Evolutionary conservation across 768 basidiomycete genomes (phyloP).

Genomic region (Lactarius trivialis): DNA sequence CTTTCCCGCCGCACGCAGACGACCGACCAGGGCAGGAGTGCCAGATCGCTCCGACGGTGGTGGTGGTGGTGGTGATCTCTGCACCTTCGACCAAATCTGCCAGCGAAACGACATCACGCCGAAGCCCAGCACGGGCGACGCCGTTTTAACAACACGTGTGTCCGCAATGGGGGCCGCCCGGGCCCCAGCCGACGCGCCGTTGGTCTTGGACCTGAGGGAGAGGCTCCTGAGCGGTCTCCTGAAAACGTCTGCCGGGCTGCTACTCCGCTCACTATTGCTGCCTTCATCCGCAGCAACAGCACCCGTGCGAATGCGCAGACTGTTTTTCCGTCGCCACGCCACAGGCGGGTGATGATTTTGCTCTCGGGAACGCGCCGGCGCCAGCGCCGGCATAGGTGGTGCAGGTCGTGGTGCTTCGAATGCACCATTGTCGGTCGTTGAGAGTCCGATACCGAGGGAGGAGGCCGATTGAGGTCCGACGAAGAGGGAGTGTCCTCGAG

Average conservation of each 20-base stretch:
- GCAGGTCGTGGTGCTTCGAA: constrained; percentile 18
- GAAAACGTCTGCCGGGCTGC: neutral
- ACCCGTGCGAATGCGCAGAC: neutral
- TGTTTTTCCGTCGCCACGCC: neutral
- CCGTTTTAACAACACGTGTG: neutral
- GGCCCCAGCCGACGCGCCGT: neutral
- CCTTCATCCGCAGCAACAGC: neutral
- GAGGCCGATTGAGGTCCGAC: neutral
- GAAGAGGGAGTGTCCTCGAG: neutral
- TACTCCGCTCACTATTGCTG: neutral
- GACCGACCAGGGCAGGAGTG: neutral
- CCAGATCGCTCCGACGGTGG: neutral
- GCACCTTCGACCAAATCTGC: constrained; percentile 6
- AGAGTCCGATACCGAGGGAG: constrained; percentile 3
- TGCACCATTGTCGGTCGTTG: constrained; percentile 10
- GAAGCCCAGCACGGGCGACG: constrained; percentile 3
- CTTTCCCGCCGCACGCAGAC: constrained; percentile 1
- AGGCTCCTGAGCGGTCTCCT: neutral
- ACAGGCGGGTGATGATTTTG: neutral
- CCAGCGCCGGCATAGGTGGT: neutral
- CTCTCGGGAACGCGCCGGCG: neutral
- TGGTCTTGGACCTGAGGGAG: no score
- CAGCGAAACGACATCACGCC: constrained; percentile 9
- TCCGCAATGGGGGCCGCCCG: neutral
- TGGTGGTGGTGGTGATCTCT: no score